These are phyloP conservation scores for Lepidium africanum DNA, from an alignment of 345 rosid species.

Conservation along the genomic window DNA sequence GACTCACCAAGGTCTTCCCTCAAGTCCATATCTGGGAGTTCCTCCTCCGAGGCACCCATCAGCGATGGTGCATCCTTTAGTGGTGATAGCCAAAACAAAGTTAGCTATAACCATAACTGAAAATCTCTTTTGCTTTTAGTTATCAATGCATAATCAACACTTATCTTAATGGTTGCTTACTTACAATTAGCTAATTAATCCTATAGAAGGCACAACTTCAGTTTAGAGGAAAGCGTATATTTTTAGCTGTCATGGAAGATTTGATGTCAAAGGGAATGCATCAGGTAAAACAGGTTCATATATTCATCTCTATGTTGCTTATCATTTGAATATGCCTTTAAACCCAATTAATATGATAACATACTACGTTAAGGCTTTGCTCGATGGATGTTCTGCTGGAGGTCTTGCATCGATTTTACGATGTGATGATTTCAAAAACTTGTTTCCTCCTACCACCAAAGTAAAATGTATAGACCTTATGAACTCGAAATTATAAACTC, in stretches of 20 bases:
- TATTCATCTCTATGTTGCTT: too few relatives aligned
- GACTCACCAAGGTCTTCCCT: too few relatives aligned
- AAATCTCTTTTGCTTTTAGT: not conserved
- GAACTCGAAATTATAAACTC: too few relatives aligned
- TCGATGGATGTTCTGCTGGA: constrained; percentile 93
- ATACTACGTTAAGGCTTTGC: constrained; percentile 51
- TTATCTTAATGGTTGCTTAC: not conserved
- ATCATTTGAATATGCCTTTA: not conserved
- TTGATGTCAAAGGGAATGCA: constrained; percentile 68
- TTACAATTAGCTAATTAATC: too few relatives aligned
- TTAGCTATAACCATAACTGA: not conserved
- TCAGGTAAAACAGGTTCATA: constrained; percentile 52
- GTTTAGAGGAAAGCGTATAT: constrained; percentile 79
- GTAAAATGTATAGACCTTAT: constrained; percentile 93
- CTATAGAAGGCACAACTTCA: constrained; percentile 76
- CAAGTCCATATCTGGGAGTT: too few relatives aligned
- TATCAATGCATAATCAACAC: too few relatives aligned
- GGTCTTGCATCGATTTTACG: constrained; percentile 66
- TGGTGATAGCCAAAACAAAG: constrained; percentile 74
- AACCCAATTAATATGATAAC: not conserved
- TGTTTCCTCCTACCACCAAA: constrained; percentile 48
- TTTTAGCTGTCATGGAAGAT: constrained; percentile 71
- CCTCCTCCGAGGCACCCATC: too few relatives aligned
- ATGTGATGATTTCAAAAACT: constrained; percentile 49
- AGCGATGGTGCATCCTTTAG: constrained; percentile 91